These are phyloP conservation scores for Hypoxylon sp. DNA, from an alignment of 2,329 filamentous ascomycete species.

Conservation along the genomic window DNA sequence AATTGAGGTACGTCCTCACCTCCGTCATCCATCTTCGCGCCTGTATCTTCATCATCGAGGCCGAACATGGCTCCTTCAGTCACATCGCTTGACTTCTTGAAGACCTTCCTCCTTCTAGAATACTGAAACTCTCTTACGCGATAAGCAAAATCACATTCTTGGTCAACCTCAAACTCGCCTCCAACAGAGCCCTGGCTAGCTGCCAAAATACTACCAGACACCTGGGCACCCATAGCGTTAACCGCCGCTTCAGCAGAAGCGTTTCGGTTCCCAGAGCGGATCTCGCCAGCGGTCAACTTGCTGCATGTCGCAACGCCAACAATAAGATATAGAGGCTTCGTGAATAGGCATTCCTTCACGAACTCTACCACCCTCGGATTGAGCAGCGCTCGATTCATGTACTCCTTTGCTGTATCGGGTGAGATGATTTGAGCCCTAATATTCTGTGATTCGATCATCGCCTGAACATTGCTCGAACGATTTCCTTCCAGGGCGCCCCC, in stretches of 20 bases:
- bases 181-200: constrained; percentile 11
- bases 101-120: constrained; percentile 13
- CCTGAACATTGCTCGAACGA: constrained; percentile 12
- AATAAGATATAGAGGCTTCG: constrained; percentile 16
- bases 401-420: constrained; percentile 15
- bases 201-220: constrained; percentile 6
- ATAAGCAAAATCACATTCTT: constrained; percentile 19
- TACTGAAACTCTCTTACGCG: constrained; percentile 20
- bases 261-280: background rate
- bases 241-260: background rate
- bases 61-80: constrained; percentile 17
- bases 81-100: constrained; percentile 18
- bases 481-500: constrained; percentile 3
- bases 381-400: constrained; percentile 5
- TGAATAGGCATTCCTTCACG: constrained; percentile 1
- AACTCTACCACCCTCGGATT: constrained; percentile 9
- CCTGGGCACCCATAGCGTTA: constrained; percentile 1
- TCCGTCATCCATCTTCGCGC: background rate
- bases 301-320: constrained; percentile 19
- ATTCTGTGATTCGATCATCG: constrained; percentile 10
- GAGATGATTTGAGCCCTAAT: constrained; percentile 11
- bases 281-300: constrained; percentile 5
- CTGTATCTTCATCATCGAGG: background rate
- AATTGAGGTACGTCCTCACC: constrained; percentile 13
- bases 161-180: constrained; percentile 6